phyloP scores from a whole-genome alignment of 2,329 filamentous ascomycete genomes.

The Chaetomiaceae sp. region DNA sequence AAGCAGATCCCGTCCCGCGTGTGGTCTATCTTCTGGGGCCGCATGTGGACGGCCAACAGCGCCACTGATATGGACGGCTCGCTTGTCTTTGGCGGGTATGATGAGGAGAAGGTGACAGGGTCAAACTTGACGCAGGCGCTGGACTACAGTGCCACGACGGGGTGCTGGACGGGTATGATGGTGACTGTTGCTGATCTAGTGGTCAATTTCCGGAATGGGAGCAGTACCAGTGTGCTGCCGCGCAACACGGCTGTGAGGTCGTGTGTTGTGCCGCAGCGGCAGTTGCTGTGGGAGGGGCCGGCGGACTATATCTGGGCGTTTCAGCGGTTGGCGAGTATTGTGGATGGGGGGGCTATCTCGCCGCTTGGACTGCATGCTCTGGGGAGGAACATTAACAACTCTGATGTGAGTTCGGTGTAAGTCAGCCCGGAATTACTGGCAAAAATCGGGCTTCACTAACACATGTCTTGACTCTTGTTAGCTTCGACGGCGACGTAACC shows the following conservation, averaged over 20 bases:
- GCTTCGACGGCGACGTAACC: constrained; percentile 30
- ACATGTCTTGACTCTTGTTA: no score
- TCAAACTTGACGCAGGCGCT: constrained; percentile 29
- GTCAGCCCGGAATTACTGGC: no score
- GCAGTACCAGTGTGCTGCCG: constrained; percentile 28
- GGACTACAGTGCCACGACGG: constrained; percentile 24
- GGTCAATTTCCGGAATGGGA: constrained; percentile 30
- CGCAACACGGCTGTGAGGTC: constrained; percentile 22
- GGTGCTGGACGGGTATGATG: constrained; percentile 30
- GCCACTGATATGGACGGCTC: constrained; percentile 28
- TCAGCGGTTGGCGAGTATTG: no score
- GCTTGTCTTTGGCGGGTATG: constrained; percentile 33
- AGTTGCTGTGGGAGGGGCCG: constrained; percentile 30
- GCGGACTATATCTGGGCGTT: constrained; percentile 22
- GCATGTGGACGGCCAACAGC: constrained; percentile 27
- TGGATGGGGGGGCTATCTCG: no score
- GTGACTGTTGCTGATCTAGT: constrained; percentile 25
- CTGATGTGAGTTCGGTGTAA: no score
- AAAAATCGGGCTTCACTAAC: no score
- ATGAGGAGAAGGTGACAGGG: constrained; percentile 31
- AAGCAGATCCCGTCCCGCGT: constrained; percentile 28
- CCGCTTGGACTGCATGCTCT: no score
- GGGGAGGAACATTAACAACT: no score
- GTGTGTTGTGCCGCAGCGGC: constrained; percentile 32
- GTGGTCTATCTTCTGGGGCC: constrained; percentile 37